Percentiles rank a stretch among this genome's conserved stretches.
Conservation (phyloP, 805 yeast genomes). For the Saccharomycopsis fermentans region DNA sequence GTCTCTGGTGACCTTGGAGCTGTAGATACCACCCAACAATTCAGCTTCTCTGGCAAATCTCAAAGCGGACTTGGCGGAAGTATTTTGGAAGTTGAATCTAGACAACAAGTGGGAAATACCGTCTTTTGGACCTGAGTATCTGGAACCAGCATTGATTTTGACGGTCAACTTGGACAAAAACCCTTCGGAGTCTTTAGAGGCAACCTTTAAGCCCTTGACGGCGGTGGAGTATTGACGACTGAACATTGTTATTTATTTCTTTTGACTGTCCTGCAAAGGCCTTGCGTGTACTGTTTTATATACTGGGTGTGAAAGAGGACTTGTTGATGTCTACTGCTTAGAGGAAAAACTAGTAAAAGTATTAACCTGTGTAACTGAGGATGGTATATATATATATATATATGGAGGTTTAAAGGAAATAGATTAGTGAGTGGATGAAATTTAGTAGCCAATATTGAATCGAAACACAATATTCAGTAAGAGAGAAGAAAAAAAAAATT, state of each 20-base stretch:
- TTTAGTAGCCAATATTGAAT: background rate
- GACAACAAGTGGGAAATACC: conserved; percentile 84
- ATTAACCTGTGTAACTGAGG: background rate
- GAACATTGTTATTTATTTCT: conserved; percentile 10
- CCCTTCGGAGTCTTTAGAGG: conserved; percentile 50
- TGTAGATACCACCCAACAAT: conserved; percentile 77
- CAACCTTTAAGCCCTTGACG: conserved; percentile 37
- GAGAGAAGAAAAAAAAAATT: background rate
- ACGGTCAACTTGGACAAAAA: conserved; percentile 69
- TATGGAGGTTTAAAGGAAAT: background rate
- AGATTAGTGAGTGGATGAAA: background rate
- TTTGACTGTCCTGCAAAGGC: background rate
- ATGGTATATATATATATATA: too few relatives aligned
- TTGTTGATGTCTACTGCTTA: background rate
- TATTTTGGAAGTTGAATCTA: conserved; percentile 76
- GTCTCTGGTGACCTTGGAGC: conserved; percentile 71
- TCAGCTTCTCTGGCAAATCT: conserved; percentile 93
- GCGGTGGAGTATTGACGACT: conserved; percentile 24
- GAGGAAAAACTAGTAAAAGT: background rate
- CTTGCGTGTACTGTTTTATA: too few relatives aligned
- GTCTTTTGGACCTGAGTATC: conserved; percentile 47
- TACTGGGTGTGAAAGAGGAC: background rate
- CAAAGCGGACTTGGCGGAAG: conserved; percentile 73
- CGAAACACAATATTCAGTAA: conserved; percentile 1
- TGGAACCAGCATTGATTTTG: conserved; percentile 80